Evolutionary conservation across 176 grass and related monocot genomes (phyloP).

Genomic region (Eragrostis curvula): DNA sequence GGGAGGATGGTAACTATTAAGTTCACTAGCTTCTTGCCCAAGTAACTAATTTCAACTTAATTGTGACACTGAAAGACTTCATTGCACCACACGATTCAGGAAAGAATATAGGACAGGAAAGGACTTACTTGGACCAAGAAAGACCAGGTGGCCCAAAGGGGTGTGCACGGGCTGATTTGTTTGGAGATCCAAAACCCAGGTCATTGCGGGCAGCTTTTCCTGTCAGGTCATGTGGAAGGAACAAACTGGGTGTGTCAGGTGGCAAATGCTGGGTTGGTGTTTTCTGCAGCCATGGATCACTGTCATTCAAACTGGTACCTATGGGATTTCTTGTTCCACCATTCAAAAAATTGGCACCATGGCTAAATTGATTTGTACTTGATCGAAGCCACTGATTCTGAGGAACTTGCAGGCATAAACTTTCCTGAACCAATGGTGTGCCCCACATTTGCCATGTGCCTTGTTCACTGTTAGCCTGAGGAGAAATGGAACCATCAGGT

Average conservation of each 20-base stretch:
- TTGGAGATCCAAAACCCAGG: conserved; percentile 43
- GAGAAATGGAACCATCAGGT: conserved; percentile 42
- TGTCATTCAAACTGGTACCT: conserved; percentile 54
- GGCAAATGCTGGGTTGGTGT: conserved; percentile 60
- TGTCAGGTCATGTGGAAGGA: conserved; percentile 60
- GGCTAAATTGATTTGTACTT: conserved; percentile 49
- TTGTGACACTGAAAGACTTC: not conserved
- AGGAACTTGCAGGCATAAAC: conserved; percentile 67
- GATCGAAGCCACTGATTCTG: conserved; percentile 59
- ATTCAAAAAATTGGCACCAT: conserved; percentile 54
- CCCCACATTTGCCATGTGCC: conserved; percentile 93
- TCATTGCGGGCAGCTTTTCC: conserved; percentile 54
- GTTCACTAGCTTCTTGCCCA: not conserved
- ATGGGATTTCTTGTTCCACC: conserved; percentile 40
- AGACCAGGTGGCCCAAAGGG: conserved; percentile 57
- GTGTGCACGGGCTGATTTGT: conserved; percentile 46
- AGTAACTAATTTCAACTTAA: not conserved
- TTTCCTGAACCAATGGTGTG: conserved; percentile 80
- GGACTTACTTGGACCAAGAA: conserved; percentile 81
- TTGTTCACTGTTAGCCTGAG: conserved; percentile 57
- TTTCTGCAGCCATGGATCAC: conserved; percentile 55
- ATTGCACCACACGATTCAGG: not conserved
- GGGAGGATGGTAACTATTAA: not conserved
- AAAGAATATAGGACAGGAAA: conserved; percentile 16
- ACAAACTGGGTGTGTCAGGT: conserved; percentile 60